These are phyloP conservation scores for Candida andamanensis DNA, from an alignment of 805 yeast genomes.

Conservation along the genomic window DNA sequence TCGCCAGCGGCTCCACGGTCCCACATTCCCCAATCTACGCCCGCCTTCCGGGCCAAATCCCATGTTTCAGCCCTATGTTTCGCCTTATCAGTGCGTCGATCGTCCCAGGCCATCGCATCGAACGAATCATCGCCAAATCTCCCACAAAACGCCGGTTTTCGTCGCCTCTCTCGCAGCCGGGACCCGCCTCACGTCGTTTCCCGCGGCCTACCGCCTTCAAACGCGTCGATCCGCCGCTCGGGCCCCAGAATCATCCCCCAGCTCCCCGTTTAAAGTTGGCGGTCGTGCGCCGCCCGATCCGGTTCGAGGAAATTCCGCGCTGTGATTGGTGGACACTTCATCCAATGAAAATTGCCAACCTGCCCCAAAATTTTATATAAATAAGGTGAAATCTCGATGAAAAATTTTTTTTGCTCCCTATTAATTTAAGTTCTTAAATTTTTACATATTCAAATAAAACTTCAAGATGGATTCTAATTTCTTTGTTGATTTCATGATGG, in stretches of 20 bases:
- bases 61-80: too few species aligned
- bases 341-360: conserved; percentile 13
- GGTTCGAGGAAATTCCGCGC: too few species aligned
- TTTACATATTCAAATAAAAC: conserved; percentile 5
- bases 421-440: conserved; percentile 4
- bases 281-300: neutral
- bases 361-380: conserved; percentile 9
- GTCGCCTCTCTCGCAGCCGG: neutral
- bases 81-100: too few species aligned
- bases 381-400: conserved; percentile 8
- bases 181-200: neutral
- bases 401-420: conserved; percentile 9
- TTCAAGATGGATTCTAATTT: conserved; percentile 12
- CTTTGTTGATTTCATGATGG: conserved; percentile 48
- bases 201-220: neutral
- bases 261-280: too few species aligned
- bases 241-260: too few species aligned
- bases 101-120: too few species aligned
- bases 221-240: neutral
- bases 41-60: too few species aligned
- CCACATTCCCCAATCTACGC: too few species aligned
- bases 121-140: too few species aligned
- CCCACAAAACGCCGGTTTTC: too few species aligned
- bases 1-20: too few species aligned
- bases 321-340: conserved; percentile 9